A percentile compares a stretch with the other conserved stretches of the same genome.
Evolutionary conservation across 2,329 filamentous ascomycete species (phyloP).

Genomic region (Byssothecium circinans): DNA sequence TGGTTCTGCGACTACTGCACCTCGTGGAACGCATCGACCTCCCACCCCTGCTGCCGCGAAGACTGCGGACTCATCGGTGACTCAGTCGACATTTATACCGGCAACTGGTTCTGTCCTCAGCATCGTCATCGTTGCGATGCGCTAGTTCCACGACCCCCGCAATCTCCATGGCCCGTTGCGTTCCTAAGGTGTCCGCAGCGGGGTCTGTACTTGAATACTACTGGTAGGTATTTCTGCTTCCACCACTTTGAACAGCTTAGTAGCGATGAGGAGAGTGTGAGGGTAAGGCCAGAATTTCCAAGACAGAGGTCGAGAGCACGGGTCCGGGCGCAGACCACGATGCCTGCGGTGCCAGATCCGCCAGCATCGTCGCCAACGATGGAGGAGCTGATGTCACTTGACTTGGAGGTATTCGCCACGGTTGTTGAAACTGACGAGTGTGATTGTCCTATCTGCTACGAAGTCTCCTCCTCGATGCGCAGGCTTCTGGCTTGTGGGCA

Average conservation of each 20-base stretch:
- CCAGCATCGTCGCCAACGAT: too few relatives aligned
- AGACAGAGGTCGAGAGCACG: too few relatives aligned
- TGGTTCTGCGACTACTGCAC: constrained; percentile 7
- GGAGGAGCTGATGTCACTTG: too few relatives aligned
- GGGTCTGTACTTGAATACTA: not conserved
- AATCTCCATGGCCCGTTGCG: not conserved
- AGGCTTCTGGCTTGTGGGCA: constrained; percentile 1
- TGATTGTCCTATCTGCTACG: constrained; percentile 3
- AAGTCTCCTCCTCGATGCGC: not conserved
- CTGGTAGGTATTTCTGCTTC: not conserved
- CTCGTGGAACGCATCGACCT: not conserved
- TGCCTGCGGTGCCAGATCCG: too few relatives aligned
- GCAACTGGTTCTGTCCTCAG: constrained; percentile 1
- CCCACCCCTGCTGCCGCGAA: not conserved
- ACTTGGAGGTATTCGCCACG: not conserved
- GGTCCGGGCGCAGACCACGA: too few relatives aligned
- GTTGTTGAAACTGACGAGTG: not conserved
- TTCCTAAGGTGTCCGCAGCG: constrained; percentile 2
- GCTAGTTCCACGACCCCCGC: constrained; percentile 1
- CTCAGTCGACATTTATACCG: not conserved
- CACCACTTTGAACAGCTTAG: not conserved
- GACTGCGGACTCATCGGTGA: not conserved
- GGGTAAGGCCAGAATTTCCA: not conserved
- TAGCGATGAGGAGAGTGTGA: too few relatives aligned
- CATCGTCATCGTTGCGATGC: constrained; percentile 4